phyloP scores from a whole-genome alignment of 1,284 basidiomycete species.

The Phylloboletellus chloephorus region DNA sequence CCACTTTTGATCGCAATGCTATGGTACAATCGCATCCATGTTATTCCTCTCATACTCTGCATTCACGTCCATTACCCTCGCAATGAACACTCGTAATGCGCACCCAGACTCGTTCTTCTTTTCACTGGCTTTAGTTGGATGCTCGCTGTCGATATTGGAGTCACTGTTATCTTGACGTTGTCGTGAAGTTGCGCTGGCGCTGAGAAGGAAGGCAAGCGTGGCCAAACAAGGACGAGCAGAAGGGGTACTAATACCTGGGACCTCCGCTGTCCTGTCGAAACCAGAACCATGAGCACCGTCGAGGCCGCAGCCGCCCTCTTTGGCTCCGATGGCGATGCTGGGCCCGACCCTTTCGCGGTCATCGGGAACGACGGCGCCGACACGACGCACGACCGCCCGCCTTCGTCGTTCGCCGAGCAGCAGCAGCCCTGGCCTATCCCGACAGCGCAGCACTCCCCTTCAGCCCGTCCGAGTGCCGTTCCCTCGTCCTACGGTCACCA shows the following conservation, averaged over 20 bases:
- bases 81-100: conserved; percentile 39
- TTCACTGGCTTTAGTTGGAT: conserved; percentile 23
- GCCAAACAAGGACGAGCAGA: conserved; percentile 25
- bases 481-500: conserved; percentile 23
- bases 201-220: conserved; percentile 16
- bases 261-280: conserved; percentile 15
- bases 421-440: conserved; percentile 30
- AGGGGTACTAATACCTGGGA: neutral
- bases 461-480: conserved; percentile 12
- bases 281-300: conserved; percentile 49
- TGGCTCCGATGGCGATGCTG: conserved; percentile 51
- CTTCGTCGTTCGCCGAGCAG: conserved; percentile 26
- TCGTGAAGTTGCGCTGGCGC: conserved; percentile 1
- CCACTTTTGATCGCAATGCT: conserved; percentile 34
- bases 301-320: conserved; percentile 77
- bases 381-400: conserved; percentile 24
- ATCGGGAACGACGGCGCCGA: conserved; percentile 41
- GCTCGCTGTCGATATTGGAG: conserved; percentile 32
- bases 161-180: conserved; percentile 14
- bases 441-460: conserved; percentile 15
- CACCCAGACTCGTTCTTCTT: conserved; percentile 20
- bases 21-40: conserved; percentile 35
- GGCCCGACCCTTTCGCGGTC: conserved; percentile 60
- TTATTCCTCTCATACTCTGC: conserved; percentile 23
- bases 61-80: conserved; percentile 30